phyloP scores from a whole-genome alignment of 495 filamentous ascomycete species.

The Thermothielavioides terrestris region DNA sequence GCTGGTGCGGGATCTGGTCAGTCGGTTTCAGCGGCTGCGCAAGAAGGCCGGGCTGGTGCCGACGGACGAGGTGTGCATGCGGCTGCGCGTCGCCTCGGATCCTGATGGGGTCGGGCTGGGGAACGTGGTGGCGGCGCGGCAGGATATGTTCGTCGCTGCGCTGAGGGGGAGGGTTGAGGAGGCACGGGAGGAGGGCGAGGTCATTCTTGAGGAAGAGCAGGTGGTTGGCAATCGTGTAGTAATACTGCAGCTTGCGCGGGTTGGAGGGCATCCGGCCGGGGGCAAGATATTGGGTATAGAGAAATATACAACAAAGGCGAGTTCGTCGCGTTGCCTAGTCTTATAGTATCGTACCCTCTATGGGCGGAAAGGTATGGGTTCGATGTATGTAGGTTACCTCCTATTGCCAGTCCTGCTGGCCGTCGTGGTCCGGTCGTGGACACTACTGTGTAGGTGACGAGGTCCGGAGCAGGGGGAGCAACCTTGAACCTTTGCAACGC shows the following conservation, averaged over 20 bases:
- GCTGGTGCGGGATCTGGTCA: slow-evolving; percentile 1
- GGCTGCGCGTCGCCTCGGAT: not conserved
- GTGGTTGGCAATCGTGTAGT: not conserved
- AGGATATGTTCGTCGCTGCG: slow-evolving; percentile 1
- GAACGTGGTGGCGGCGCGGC: not conserved
- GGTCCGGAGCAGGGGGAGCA: too few relatives aligned
- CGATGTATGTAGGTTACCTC: too few relatives aligned
- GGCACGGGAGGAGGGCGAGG: not conserved
- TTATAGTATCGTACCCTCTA: too few relatives aligned
- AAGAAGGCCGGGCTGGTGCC: slow-evolving; percentile 2
- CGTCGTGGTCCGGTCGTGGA: too few relatives aligned
- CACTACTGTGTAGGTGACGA: too few relatives aligned
- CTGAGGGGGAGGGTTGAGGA: not conserved
- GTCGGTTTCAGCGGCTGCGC: not conserved
- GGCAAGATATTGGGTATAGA: too few relatives aligned
- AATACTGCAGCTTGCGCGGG: not conserved
- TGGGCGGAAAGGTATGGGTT: too few relatives aligned
- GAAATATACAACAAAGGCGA: too few relatives aligned
- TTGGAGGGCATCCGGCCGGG: too few relatives aligned
- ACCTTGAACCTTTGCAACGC: too few relatives aligned
- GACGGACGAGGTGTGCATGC: slow-evolving; percentile 3
- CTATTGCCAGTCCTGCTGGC: too few relatives aligned
- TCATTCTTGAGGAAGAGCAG: slow-evolving; percentile 1
- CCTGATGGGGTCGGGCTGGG: not conserved
- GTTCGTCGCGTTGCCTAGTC: too few relatives aligned